Evolutionary conservation across 2,329 filamentous ascomycete genomes (phyloP).

Genomic region (Hypoxylon rubiginosum): DNA sequence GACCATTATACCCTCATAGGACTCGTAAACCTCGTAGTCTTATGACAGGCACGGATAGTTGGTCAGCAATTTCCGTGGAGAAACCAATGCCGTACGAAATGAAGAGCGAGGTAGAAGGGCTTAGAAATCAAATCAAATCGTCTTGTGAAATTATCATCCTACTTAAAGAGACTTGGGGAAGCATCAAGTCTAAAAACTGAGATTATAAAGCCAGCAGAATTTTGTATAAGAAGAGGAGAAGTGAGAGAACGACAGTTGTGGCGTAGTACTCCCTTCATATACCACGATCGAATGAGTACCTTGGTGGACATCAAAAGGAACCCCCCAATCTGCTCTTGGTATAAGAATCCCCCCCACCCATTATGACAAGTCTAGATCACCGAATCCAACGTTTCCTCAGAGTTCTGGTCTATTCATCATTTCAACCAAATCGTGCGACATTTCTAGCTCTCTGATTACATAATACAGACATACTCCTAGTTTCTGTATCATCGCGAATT

Average conservation of each 20-base stretch:
- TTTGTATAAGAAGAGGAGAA: background rate
- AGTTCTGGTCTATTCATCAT: background rate
- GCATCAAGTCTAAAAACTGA: background rate
- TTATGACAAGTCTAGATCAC: background rate
- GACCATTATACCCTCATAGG: background rate
- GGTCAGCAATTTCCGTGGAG: background rate
- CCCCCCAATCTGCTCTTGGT: background rate
- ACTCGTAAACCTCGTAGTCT: background rate
- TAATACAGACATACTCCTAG: background rate
- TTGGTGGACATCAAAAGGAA: conserved; percentile 7
- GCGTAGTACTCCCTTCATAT: conserved; percentile 6
- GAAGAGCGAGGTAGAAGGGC: too few relatives aligned
- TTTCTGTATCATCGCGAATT: too few relatives aligned
- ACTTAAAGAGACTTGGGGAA: background rate
- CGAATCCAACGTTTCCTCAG: background rate
- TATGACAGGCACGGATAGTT: background rate
- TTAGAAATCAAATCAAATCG: conserved; percentile 6
- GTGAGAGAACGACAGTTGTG: background rate
- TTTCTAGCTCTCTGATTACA: background rate
- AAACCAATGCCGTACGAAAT: background rate
- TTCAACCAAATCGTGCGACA: background rate
- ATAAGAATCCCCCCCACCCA: background rate
- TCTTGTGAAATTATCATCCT: background rate
- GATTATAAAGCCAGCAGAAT: background rate
- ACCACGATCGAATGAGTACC: conserved; percentile 17